Percentiles rank a stretch among this genome's conserved stretches.
These are phyloP conservation scores for Debaryomyces fabryi DNA, from an alignment of 1,139 yeast species.

Conservation along the genomic window DNA sequence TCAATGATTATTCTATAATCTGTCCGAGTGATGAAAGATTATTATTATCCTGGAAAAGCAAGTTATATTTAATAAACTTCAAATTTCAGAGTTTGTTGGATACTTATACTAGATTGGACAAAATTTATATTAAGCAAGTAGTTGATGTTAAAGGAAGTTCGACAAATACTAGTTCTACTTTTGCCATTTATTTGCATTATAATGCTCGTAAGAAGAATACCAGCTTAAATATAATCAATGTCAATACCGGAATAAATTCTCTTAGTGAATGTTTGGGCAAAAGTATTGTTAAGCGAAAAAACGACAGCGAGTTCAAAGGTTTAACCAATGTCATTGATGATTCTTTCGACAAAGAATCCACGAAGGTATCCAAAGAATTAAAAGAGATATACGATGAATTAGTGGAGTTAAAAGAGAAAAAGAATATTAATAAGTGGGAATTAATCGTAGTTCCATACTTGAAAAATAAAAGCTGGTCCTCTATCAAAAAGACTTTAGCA, in stretches of 20 bases:
- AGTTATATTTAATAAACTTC: conserved; percentile 46
- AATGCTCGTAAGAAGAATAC: conserved; percentile 48
- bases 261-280: conserved; percentile 75
- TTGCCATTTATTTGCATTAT: conserved; percentile 45
- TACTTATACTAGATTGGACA: conserved; percentile 30
- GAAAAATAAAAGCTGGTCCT: conserved; percentile 32
- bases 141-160: conserved; percentile 49
- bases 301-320: conserved; percentile 25
- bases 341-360: conserved; percentile 23
- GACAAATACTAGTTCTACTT: conserved; percentile 40
- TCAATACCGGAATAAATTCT: conserved; percentile 71
- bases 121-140: conserved; percentile 34
- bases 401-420: conserved; percentile 18
- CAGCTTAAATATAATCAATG: conserved; percentile 48
- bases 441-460: conserved; percentile 36
- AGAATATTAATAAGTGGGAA: conserved; percentile 34
- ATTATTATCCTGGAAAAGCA: conserved; percentile 40
- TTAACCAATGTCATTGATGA: conserved; percentile 32
- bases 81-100: conserved; percentile 48
- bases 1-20: conserved; percentile 24
- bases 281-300: conserved; percentile 38
- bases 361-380: conserved; percentile 23
- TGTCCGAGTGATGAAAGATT: conserved; percentile 51
- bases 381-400: conserved; percentile 27
- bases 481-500: conserved; percentile 22